Evolutionary conservation across 2,329 filamentous ascomycete species (phyloP), one percentile per base, ranked within the genome.

Genomic region (Rosellinia necatrix): DNA sequence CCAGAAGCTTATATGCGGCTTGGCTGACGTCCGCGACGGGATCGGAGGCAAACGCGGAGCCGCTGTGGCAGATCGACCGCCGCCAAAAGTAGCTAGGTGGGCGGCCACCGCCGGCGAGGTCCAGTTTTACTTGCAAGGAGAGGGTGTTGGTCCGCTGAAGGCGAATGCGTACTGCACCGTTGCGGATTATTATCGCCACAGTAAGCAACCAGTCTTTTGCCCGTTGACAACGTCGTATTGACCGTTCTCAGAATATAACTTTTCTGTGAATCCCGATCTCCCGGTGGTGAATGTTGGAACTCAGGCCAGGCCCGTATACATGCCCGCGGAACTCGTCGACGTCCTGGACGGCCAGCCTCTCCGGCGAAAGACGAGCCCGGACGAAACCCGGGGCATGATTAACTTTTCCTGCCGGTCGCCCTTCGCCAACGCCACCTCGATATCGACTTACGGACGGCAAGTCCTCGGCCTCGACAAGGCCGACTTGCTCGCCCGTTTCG

Each of bases 381-480:
- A 77, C 0, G 88, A 93, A 66, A 89, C 88, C 0, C 77, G 80
- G 0, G 66, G 74, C 0, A 92, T 94, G 90, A 84, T 93, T 41
- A 74, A 74, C 0, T 90, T 91, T 68, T 88, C 91, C 1, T 90
- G 88, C 53, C 81, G 88, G 3, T 74, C 74, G 0, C 90, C 90
- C 0, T 78, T 78, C 1, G 74, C 80, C 5, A 96, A 93, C 61
- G 89, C 86, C 0, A 68, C 77, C 1, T 88, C 86, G 0, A 88
- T 94, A 64, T 78, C 81, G 1, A 78, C 70, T 0, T 77, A 79
- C 7, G 88, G 83, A 2, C 79, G 84, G 21, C 60, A 74, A 15
- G 74, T 84, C 4, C 76, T 93, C 19, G 81, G 81, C 2, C 76
- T 91, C 2, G 79, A 84, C 38, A 70, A 73, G 2, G 78, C 77